Base-by-base conservation (phyloP, 495 filamentous ascomycete species). In the Cairneyella variabilis region DNA sequence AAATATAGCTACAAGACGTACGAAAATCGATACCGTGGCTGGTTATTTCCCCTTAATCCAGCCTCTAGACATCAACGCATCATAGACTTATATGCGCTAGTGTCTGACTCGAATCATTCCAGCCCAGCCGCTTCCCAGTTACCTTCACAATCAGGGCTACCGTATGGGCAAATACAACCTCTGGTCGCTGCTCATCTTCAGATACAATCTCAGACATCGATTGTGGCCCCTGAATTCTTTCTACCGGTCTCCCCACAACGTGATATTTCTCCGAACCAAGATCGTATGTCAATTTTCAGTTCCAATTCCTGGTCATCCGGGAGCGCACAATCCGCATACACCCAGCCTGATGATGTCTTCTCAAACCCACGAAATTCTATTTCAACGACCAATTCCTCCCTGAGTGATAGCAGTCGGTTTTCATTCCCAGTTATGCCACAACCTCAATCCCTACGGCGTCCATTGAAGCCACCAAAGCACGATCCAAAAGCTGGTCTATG, bases 401-500 rank as follows among this genome's bases (percentile, higher is more conserved):
- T 54, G 0, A 58, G 49, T 28, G 28, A 27, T 39, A 16, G n/a
- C 3, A 54, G 56, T 34, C 51, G 32, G 10, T 37, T 37, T 11
- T 41, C 56, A 2, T 18, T 34, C 9, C 32, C n/a, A 28, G 8
- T 17, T 8, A 23, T 18, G 36, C 5, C 20, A 7, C 40, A 20
- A 16, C 42, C 18, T 9, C 26, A 36, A 18, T n/a, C 27, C 44
- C 38, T 28, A 16, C 44, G 37, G 1, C 36, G 41, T 10, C 42
- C 46, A 1, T 23, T 54, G 0, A 44, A 42, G 43, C 41, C 44
- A 12, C 30, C 49, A 14, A 57, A 48, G 17, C 58, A 61, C 37
- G 58, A 61, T 54, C 48, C 53, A 5, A n/a, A 22, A 23, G 10
- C 14, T 2, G 58, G 58, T 14, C 10, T 30, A 0, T 61, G 58